Base-by-base conservation (phyloP, 371 early-diverging fungal species). In the Blastocladiella emersonii region DNA sequence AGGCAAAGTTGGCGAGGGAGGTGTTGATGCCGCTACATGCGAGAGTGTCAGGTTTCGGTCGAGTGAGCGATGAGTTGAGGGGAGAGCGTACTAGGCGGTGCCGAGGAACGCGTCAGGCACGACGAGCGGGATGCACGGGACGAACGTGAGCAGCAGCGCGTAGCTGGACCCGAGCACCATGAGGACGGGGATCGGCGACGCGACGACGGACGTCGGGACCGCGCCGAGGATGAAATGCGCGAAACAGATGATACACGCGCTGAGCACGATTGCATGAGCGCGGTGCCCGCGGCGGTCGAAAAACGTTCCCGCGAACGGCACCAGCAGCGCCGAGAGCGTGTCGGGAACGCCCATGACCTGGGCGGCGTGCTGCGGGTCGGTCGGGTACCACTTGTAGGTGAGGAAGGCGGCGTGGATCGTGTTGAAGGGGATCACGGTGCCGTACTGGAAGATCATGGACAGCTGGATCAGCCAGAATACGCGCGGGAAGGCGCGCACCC, bases 341-440 rank as follows among this genome's bases (percentile, higher is more conserved):
- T 81, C 85, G 4, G 83, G 85, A n/a, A 82, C 73, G 12, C 66
- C 70, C 78, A 78, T 82, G 64, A 80, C 72, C 15, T 72, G 53
- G 6, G 76, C 78, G 8, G 80, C 78, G 1, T 66, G 78, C 41
- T 72, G 69, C 13, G 80, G 72, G 61, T 84, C 83, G 36, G 71
- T 71, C 7, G 73, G 81, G 57, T 75, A 84, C 82, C 82, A 84
- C 34, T 82, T 78, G 62, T 72, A 68, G 70, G 76, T 76, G 53
- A 84, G 67, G 62, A 84, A 81, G 35, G 79, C 85, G 7, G 76
- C 75, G 12, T 78, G 79, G 57, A 80, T 84, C 41, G 76, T 78
- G 76, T 80, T 80, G 69, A 84, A 84, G 2, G 82, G 79, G 27
- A 82, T 72, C 19, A 79, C 81, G 1, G 79, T 51, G 17, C 3